Evolutionary conservation across 805 yeast genomes (phyloP).

Genomic region (Jamesozyma spencerorum): DNA sequence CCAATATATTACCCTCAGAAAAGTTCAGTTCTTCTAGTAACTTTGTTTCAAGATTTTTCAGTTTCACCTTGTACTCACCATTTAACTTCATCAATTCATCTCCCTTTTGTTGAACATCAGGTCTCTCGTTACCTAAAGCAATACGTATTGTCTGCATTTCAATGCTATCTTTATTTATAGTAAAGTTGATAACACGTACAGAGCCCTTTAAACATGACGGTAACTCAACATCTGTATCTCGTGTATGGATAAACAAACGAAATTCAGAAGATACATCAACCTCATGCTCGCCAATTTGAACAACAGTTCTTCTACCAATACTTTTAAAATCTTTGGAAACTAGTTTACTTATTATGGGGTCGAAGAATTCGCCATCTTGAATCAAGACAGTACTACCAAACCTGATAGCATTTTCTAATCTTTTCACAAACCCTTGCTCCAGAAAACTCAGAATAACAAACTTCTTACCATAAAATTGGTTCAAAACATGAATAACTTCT

Average conservation of each 20-base stretch:
- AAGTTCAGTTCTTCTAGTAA: constrained; percentile 50
- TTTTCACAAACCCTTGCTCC: constrained; percentile 55
- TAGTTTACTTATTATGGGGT: constrained; percentile 61
- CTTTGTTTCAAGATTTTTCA: constrained; percentile 48
- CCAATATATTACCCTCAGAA: constrained; percentile 54
- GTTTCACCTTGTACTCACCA: constrained; percentile 46
- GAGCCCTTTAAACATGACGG: constrained; percentile 54
- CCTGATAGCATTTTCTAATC: constrained; percentile 68
- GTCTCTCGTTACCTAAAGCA: constrained; percentile 45
- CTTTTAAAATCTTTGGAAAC: constrained; percentile 48
- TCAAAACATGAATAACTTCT: constrained; percentile 35
- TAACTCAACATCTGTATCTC: constrained; percentile 40
- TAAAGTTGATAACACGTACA: constrained; percentile 57
- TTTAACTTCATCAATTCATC: constrained; percentile 44
- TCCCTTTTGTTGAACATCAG: constrained; percentile 58
- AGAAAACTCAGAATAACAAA: constrained; percentile 58
- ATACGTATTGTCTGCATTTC: constrained; percentile 53
- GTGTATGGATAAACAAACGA: constrained; percentile 50
- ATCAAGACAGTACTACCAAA: constrained; percentile 73
- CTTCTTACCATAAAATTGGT: constrained; percentile 25
- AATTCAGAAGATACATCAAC: constrained; percentile 63
- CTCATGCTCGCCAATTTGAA: constrained; percentile 51
- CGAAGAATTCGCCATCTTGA: constrained; percentile 71
- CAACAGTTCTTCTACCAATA: constrained; percentile 61
- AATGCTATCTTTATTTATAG: constrained; percentile 59